phyloP scores from a whole-genome alignment of 2,329 filamentous ascomycete genomes.

The Nigrograna mackinnonii region DNA sequence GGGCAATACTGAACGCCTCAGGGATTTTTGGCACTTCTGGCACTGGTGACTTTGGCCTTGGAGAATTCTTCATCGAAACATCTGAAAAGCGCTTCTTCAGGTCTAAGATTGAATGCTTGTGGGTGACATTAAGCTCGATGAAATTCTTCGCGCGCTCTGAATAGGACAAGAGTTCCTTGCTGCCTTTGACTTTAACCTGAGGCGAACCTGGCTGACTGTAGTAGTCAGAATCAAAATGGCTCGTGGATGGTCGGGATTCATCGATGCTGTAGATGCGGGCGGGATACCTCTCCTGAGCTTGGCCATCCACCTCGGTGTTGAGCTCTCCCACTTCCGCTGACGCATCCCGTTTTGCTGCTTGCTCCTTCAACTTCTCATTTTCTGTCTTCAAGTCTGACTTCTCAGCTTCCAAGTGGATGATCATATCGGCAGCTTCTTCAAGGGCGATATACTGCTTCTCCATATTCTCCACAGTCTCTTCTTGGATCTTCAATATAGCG shows the following conservation, averaged over 20 bases:
- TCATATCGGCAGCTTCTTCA: constrained; percentile 36
- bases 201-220: constrained; percentile 40
- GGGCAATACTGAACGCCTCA: neutral
- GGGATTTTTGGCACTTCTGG: constrained; percentile 24
- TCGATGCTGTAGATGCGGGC: constrained; percentile 35
- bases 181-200: constrained; percentile 15
- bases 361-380: constrained; percentile 23
- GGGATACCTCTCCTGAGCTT: constrained; percentile 12
- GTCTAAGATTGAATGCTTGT: constrained; percentile 25
- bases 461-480: constrained; percentile 27
- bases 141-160: constrained; percentile 36
- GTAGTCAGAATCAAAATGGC: constrained; percentile 40
- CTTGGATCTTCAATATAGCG: constrained; percentile 28
- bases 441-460: constrained; percentile 28
- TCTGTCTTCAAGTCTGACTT: constrained; percentile 26
- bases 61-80: constrained; percentile 25
- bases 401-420: constrained; percentile 30
- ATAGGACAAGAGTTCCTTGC: constrained; percentile 21
- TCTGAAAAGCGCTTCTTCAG: constrained; percentile 35
- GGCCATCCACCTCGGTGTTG: constrained; percentile 1
- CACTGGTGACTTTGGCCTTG: constrained; percentile 11
- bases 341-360: too few relatives aligned
- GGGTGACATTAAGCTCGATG: constrained; percentile 26
- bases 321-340: constrained; percentile 17
- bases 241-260: constrained; percentile 39